Evolutionary conservation across 257 asterid genomes (phyloP), one percentile per base, ranked within the genome.

Genomic region (Thymus mandschuricus): DNA sequence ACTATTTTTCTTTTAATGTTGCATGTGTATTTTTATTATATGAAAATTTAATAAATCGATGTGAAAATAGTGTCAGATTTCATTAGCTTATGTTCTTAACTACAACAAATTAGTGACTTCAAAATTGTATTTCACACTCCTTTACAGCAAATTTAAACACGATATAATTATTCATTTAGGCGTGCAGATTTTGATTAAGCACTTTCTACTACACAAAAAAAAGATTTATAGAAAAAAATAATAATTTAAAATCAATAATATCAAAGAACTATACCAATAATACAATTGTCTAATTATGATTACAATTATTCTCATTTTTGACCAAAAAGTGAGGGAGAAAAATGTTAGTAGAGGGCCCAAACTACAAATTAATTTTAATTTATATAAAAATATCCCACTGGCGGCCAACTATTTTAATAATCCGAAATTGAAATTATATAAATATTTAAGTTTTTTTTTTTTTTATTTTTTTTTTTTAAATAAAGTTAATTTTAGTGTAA

Each of bases 281-380:
- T 71, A 60, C 66, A 60, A 70, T 59, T 59, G 60, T 15, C 27
- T 49, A 29, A 65, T 65, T 50, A 71, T 59, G 60, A 65, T 73
- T 70, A 28, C 74, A 54, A 77, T 71, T 31, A 60, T 52, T 76
- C 57, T 38, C 31, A 60, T 65, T 65, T 75, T 79, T 75, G 77
- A 74, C 77, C 75, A 70, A 38, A 71, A 70, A 70, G 76, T 74
- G 11, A 67, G 67, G 43, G 72, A 59, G 38, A 45, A 44, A 21
- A 65, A 75, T 60, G 34, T 34, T 48, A 65, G 13, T 51, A 69
- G 56, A 69, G 65, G 78, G 68, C 66, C 81, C 70, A 69, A 78
- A 78, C 31, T 38, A 44, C 33, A 43, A 61, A 68, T 30, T 34
- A 74, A 50, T 48, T 68, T 52, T 72, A 15, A 64, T 71, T 64